Conservation (phyloP, 2,329 filamentous ascomycete species). For the Metarhizium brunneum region DNA sequence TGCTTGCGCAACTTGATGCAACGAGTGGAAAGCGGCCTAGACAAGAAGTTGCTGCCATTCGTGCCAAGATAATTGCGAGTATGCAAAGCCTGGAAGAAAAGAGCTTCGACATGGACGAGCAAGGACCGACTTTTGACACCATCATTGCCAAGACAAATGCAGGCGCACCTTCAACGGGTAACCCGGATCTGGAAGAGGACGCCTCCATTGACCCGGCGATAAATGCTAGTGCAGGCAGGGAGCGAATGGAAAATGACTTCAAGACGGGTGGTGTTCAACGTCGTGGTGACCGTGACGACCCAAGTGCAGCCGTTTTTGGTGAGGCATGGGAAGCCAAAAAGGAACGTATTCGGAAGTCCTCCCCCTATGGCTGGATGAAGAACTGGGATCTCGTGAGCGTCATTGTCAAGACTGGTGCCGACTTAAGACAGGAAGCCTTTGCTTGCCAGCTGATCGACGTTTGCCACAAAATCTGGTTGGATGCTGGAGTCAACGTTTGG, state of each 20-base stretch:
- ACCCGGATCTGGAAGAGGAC: conserved; percentile 47
- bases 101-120: conserved; percentile 68
- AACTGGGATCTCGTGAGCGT: conserved; percentile 84
- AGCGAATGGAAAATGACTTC: conserved; percentile 82
- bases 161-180: conserved; percentile 26
- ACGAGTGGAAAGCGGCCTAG: conserved; percentile 73
- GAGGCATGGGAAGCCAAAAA: conserved; percentile 81
- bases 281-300: conserved; percentile 75
- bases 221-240: conserved; percentile 65
- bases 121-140: conserved; percentile 67
- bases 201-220: conserved; percentile 40
- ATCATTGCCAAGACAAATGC: conserved; percentile 68
- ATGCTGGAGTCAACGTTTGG: conserved; percentile 71
- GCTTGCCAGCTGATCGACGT: conserved; percentile 77
- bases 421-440: conserved; percentile 77
- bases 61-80: conserved; percentile 79
- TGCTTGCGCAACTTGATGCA: conserved; percentile 74
- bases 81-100: conserved; percentile 85
- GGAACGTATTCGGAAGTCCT: conserved; percentile 73
- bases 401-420: conserved; percentile 79
- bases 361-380: conserved; percentile 81
- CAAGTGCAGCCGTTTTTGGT: conserved; percentile 76
- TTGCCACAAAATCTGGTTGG: conserved; percentile 73
- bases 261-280: conserved; percentile 77
- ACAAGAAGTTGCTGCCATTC: conserved; percentile 73